Base-by-base conservation (phyloP, 2,329 filamentous ascomycete genomes). In the Phialophora verrucosa region DNA sequence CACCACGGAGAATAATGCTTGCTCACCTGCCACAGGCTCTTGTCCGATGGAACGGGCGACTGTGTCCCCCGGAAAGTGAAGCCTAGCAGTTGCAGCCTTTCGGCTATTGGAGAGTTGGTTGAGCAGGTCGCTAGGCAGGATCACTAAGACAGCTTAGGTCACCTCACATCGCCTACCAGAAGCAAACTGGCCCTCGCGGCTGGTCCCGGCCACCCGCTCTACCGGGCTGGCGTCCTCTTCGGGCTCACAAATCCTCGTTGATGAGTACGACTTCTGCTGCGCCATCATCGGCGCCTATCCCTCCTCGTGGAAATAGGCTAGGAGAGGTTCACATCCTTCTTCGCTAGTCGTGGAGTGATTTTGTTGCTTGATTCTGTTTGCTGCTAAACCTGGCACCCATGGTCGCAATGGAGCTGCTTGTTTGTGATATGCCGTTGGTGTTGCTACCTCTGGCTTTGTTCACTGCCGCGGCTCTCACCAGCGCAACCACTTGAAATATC, bases 301-400 rank as follows among this genome's bases (percentile, higher is more conserved):
- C 59, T 59, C 62, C 54, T 61, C 49, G 44, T 51, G 55, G 23
- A 50, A 66, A 56, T 29, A 27, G 53, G 35, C 31, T 49, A 56
- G 47, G 54, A 62, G 53, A 59, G 59, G 60, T 53, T 54, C 42
- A 56, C 47, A 51, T 35, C 54, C 59, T 29, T 53, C 62, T 53
- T 53, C 29, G 31, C 35, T 50, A 31, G 31, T 27, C 53, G 67
- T 69, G 64, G 67, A 67, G 67, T 69, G 67, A 69, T 62, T 53
- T 63, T 60, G 47, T 57, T 59, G 42, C 27, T 54, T 35, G 35
- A 55, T 42, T 61, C 44, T 49, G 55, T 62, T 60, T 59, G 54
- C 51, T 49, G 47, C 56, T 63, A 23, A 49, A 2, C 29, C 38
- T 35, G 23, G 29, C 62, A 67, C 67, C 67, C 67, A 64, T 66